phyloP scores from a whole-genome alignment of 1,284 basidiomycete genomes.

The Ceratorhiza oryzae-sativae region DNA sequence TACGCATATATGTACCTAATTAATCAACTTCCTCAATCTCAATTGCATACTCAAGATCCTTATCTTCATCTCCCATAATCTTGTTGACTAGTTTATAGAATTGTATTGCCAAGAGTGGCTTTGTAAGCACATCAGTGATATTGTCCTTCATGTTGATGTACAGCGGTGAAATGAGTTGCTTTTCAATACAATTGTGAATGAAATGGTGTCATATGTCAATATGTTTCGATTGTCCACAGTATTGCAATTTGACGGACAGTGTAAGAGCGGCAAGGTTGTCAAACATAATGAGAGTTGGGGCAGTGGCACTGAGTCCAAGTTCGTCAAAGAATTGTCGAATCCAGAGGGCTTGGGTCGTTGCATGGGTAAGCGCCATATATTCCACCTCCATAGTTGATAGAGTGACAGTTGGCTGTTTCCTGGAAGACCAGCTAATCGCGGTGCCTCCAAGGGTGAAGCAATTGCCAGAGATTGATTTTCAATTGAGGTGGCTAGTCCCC shows the following conservation, averaged over 20 bases:
- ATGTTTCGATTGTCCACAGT: slow-evolving; percentile 53
- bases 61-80: slow-evolving; percentile 47
- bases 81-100: not conserved
- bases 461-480: slow-evolving; percentile 49
- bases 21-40: not conserved
- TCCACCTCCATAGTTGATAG: slow-evolving; percentile 38
- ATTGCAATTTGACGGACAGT: slow-evolving; percentile 50
- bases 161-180: slow-evolving; percentile 47
- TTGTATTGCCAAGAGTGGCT: slow-evolving; percentile 47
- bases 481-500: slow-evolving; percentile 47
- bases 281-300: slow-evolving; percentile 46
- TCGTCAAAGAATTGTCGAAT: slow-evolving; percentile 48
- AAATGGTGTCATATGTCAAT: slow-evolving; percentile 55
- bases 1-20: not conserved
- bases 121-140: slow-evolving; percentile 56
- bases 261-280: slow-evolving; percentile 55
- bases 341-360: slow-evolving; percentile 38
- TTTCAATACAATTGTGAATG: slow-evolving; percentile 52
- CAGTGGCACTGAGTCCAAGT: slow-evolving; percentile 4
- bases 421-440: slow-evolving; percentile 48
- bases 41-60: slow-evolving; percentile 55
- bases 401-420: slow-evolving; percentile 32
- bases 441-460: slow-evolving; percentile 49
- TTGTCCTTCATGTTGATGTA: slow-evolving; percentile 50
- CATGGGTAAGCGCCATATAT: slow-evolving; percentile 34